Percentiles rank a stretch among this genome's conserved stretches.
These are phyloP conservation scores for Citrullus colocynthis DNA, from an alignment of 306 rosid species.

Conservation along the genomic window DNA sequence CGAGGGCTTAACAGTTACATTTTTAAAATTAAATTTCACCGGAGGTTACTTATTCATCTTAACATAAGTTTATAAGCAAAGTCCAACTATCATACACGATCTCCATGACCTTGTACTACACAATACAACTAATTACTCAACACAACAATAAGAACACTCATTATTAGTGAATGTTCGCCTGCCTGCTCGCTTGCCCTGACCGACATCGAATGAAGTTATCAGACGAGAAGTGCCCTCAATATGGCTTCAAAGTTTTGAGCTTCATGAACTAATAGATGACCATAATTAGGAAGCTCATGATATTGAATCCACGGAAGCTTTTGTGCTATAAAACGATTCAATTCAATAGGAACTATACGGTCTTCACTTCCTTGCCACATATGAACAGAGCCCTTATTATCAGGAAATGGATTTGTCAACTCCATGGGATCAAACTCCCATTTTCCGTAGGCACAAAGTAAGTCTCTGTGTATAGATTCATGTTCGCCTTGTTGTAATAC, in stretches of 20 bases:
- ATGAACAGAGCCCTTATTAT: slow-evolving; percentile 30
- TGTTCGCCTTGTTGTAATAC: slow-evolving; percentile 49
- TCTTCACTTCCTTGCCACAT: slow-evolving; percentile 70
- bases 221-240: slow-evolving; percentile 35
- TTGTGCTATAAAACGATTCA: slow-evolving; percentile 39
- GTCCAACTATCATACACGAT: not conserved
- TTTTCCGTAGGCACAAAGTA: slow-evolving; percentile 28
- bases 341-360: slow-evolving; percentile 28
- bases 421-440: slow-evolving; percentile 46
- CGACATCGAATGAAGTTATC: slow-evolving; percentile 1
- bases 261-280: slow-evolving; percentile 34
- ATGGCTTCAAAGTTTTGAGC: slow-evolving; percentile 32
- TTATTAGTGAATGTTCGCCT: not conserved
- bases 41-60: not conserved
- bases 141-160: not conserved
- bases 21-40: no score
- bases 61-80: not conserved
- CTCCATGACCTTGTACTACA: not conserved
- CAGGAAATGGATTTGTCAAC: slow-evolving; percentile 26
- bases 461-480: slow-evolving; percentile 50
- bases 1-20: no score
- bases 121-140: not conserved
- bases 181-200: not conserved
- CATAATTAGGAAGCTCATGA: slow-evolving; percentile 53
- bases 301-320: slow-evolving; percentile 67